Evolutionary conservation across 176 grass and related monocot species (phyloP).

Genomic region (Melocanna baccifera): DNA sequence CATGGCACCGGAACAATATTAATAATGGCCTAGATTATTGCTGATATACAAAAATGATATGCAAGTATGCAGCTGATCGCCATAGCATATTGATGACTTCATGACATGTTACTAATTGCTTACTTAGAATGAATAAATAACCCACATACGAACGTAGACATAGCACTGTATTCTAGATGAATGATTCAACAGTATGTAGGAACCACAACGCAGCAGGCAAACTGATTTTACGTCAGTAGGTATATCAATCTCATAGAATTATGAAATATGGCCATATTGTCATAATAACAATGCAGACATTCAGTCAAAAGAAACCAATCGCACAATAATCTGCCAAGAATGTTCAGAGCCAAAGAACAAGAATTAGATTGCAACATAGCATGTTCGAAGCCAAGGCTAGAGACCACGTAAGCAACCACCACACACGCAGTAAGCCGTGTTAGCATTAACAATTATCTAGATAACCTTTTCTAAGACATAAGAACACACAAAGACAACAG

Average conservation of each 20-base stretch:
- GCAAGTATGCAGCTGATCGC: not conserved
- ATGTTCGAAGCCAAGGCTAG: not conserved
- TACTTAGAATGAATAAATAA: not conserved
- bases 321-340: not conserved
- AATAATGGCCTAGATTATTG: not conserved
- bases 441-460: not conserved
- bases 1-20: not conserved
- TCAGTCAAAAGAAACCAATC: not conserved
- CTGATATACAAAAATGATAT: not conserved
- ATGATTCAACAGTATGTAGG: not conserved
- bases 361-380: not conserved
- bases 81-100: not conserved
- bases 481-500: not conserved
- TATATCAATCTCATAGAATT: not conserved
- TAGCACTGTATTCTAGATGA: not conserved
- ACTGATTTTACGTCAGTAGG: not conserved
- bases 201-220: not conserved
- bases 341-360: not conserved
- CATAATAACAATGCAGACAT: not conserved
- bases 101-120: not conserved
- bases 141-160: not conserved
- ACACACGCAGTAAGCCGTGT: not conserved
- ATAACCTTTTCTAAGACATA: not conserved
- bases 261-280: not conserved
- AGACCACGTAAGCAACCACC: not conserved